Evolutionary conservation across 306 rosid genomes (phyloP).

Genomic region (Pyrus betulifolia): DNA sequence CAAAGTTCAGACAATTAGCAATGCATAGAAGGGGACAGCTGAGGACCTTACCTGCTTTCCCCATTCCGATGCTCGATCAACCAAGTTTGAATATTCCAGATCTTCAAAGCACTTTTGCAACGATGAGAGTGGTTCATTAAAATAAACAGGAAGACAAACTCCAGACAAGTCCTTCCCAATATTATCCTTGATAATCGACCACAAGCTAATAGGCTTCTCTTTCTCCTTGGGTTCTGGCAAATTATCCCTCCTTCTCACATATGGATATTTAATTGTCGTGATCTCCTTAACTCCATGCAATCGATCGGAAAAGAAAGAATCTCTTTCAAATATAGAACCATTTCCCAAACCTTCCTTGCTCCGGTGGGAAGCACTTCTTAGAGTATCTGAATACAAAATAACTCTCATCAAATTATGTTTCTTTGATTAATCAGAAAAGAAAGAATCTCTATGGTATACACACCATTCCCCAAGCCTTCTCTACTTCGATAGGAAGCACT

Average conservation of each 20-base stretch:
- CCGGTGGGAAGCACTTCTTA: constrained; percentile 87
- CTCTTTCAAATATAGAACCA: constrained; percentile 52
- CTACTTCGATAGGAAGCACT: constrained; percentile 91
- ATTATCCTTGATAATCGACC: constrained; percentile 98
- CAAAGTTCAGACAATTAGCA: not conserved
- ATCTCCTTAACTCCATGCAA: constrained; percentile 57
- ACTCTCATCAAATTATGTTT: constrained; percentile 49
- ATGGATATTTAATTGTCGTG: constrained; percentile 56
- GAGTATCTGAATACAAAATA: constrained; percentile 68
- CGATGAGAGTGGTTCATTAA: constrained; percentile 95
- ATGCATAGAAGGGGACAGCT: constrained; percentile 29
- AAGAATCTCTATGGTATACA: constrained; percentile 45
- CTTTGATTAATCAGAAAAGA: constrained; percentile 35
- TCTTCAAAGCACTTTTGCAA: constrained; percentile 99
- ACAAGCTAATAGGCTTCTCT: constrained; percentile 83
- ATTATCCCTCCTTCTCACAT: constrained; percentile 77
- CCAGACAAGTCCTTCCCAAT: constrained; percentile 99
- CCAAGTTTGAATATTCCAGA: constrained; percentile 88
- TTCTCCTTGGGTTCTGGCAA: constrained; percentile 95
- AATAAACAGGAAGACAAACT: constrained; percentile 99
- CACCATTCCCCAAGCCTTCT: constrained; percentile 54
- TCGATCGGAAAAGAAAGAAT: constrained; percentile 51
- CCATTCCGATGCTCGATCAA: constrained; percentile 89
- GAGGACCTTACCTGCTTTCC: constrained; percentile 89
- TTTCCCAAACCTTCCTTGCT: constrained; percentile 72